A percentile compares a stretch with the other conserved stretches of the same genome.
Evolutionary conservation across 1,284 basidiomycete genomes (phyloP).

Genomic region (Ganoderma meredithae): DNA sequence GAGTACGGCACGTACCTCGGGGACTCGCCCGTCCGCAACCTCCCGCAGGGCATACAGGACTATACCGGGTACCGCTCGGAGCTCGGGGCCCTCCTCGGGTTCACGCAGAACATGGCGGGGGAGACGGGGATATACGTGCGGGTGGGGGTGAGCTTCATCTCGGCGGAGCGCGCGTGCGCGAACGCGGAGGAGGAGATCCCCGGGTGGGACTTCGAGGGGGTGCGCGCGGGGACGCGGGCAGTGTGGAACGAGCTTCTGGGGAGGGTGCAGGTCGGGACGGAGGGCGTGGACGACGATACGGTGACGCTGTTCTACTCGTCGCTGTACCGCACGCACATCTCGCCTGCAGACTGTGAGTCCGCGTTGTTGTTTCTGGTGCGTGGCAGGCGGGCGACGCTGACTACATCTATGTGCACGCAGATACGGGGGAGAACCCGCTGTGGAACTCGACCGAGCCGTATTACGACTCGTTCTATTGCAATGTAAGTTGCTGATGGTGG

Average conservation of each 20-base stretch:
- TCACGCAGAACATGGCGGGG: conserved; percentile 45
- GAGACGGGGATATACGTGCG: conserved; percentile 57
- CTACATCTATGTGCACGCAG: conserved; percentile 39
- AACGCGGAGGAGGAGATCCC: conserved; percentile 71
- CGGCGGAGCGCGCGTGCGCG: conserved; percentile 61
- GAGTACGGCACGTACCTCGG: conserved; percentile 66
- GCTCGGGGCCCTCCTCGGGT: conserved; percentile 61
- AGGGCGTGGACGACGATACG: conserved; percentile 55
- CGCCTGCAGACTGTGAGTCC: conserved; percentile 66
- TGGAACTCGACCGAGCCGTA: conserved; percentile 73
- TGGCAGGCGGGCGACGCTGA: neutral
- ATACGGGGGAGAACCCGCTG: conserved; percentile 73
- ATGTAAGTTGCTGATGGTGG: conserved; percentile 8
- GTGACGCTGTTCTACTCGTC: conserved; percentile 67
- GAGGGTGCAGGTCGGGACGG: conserved; percentile 60
- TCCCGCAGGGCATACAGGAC: conserved; percentile 17
- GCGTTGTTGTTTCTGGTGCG: neutral
- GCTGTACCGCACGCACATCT: conserved; percentile 70
- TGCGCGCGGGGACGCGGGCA: conserved; percentile 50
- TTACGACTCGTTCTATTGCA: conserved; percentile 66
- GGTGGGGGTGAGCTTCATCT: conserved; percentile 68
- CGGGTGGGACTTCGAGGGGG: conserved; percentile 60
- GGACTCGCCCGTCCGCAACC: conserved; percentile 48
- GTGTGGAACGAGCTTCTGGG: conserved; percentile 66
- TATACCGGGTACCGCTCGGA: conserved; percentile 35